Percentiles rank a stretch among this genome's conserved stretches.
These are phyloP conservation scores for Panellus pusillus DNA, from an alignment of 768 basidiomycete species.

Conservation along the genomic window DNA sequence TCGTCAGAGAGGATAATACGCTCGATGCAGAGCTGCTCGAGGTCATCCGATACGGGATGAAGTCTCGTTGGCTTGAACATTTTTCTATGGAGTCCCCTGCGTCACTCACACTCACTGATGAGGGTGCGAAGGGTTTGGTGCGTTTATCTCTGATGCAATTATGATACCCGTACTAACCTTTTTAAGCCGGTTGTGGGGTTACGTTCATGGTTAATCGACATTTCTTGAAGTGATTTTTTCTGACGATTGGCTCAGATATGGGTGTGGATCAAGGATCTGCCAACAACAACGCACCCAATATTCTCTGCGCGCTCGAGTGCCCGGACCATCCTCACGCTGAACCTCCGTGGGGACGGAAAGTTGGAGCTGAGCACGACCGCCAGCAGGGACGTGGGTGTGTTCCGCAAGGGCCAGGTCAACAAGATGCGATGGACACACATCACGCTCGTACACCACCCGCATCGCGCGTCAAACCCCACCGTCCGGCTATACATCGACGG, in stretches of 20 bases:
- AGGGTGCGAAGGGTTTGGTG: slow-evolving; percentile 47
- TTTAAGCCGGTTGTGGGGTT: slow-evolving; percentile 55
- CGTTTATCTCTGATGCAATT: not conserved
- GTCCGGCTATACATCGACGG: slow-evolving; percentile 78
- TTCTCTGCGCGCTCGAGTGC: slow-evolving; percentile 36
- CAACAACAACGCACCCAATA: slow-evolving; percentile 34
- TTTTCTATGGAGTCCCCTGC: slow-evolving; percentile 65
- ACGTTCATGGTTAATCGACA: slow-evolving; percentile 63
- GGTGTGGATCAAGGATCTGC: slow-evolving; percentile 47
- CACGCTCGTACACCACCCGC: slow-evolving; percentile 63
- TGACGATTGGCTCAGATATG: slow-evolving; percentile 37
- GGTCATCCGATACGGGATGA: slow-evolving; percentile 67
- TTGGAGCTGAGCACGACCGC: slow-evolving; percentile 48
- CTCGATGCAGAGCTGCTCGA: slow-evolving; percentile 69
- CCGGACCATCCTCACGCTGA: slow-evolving; percentile 42
- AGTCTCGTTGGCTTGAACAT: slow-evolving; percentile 77
- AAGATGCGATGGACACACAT: slow-evolving; percentile 74
- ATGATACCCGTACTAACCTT: not conserved
- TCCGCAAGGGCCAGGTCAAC: slow-evolving; percentile 48
- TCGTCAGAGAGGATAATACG: slow-evolving; percentile 46
- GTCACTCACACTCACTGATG: slow-evolving; percentile 48
- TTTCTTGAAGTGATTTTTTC: not conserved
- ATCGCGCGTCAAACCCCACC: slow-evolving; percentile 52
- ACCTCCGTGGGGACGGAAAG: slow-evolving; percentile 54
- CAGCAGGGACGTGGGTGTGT: slow-evolving; percentile 38